Evolutionary conservation across 176 grass and related monocot species (phyloP), one percentile per base, ranked within the genome.

Genomic region (Oryza australiensis): DNA sequence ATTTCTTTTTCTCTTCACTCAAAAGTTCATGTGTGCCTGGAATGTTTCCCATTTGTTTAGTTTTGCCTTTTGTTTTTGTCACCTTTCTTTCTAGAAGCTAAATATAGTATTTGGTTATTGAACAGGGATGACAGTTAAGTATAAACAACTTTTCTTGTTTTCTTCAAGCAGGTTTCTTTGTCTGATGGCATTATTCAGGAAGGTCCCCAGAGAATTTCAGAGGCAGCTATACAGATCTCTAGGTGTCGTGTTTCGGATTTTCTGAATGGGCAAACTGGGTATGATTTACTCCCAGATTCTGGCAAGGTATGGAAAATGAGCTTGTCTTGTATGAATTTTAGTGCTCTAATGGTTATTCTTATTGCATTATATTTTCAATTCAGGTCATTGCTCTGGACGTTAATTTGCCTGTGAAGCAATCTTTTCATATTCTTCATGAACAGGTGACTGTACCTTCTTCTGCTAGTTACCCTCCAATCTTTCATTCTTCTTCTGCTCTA

Each of bases 371-470:
- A 63, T 67, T 81, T 66, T 48, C 65, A 74, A 65, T 85, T 71
- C 89, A 99, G 96, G 96, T 95, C 28, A 90, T 99, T 99, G 96
- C 87, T 59, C 62, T 99, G 26, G 93, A 99, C 87, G 80, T 99
- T 85, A 99, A 99, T 80, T 88, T 99, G 79, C 96, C 96, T 1
- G 93, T 99, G 83, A 99, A 99, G 65, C 96, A 95, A 81, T 92
- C 96, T 66, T 99, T 99, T 88, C 96, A 99, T 86, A 95, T 99
- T 72, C 91, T 99, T 16, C 88, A 99, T 83, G 96, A 99, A 87
- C 96, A 99, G 93, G 96, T 70, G 35, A 37, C 23, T 74, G 20
- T 42, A 26, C 70, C 5, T 37, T 37, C 22, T 6, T 2, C 18
- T 68, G 35, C 1, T 37, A 37, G 27, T 12, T 24, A 20, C 20